phyloP scores from a whole-genome alignment of 2,329 filamentous ascomycete genomes.

The Pestalotiopsis sp. region DNA sequence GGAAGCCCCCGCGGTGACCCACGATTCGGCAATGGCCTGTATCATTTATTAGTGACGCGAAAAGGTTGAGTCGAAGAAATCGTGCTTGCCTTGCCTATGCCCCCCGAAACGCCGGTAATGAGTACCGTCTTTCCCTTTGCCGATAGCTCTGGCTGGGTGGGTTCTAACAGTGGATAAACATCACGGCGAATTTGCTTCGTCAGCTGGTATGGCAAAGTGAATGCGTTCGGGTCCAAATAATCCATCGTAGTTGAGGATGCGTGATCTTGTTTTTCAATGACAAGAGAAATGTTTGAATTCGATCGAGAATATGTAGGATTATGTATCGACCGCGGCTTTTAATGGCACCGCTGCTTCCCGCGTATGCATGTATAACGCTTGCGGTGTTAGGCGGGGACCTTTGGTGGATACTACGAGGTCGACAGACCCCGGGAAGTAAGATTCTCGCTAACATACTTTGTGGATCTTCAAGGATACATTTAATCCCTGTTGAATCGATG shows the following conservation, averaged over 20 bases:
- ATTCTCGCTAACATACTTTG: too few relatives aligned
- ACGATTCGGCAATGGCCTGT: constrained; percentile 24
- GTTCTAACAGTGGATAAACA: constrained; percentile 23
- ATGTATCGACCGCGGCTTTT: background rate
- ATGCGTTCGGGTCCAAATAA: constrained; percentile 23
- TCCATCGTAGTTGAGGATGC: constrained; percentile 17
- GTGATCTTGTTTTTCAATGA: background rate
- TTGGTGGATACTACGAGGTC: background rate
- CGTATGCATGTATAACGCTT: background rate
- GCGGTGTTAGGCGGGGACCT: background rate
- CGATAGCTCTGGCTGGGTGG: constrained; percentile 22
- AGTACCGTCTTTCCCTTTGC: constrained; percentile 25
- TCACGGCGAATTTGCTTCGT: constrained; percentile 22
- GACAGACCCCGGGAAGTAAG: too few relatives aligned
- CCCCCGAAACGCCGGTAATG: constrained; percentile 24
- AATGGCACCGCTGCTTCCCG: background rate
- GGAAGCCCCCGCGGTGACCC: constrained; percentile 22
- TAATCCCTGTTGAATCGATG: too few relatives aligned
- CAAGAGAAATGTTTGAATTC: background rate
- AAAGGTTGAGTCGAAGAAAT: constrained; percentile 9
- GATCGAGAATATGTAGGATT: background rate
- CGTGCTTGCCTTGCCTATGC: constrained; percentile 23
- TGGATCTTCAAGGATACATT: too few relatives aligned
- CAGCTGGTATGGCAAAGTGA: constrained; percentile 23
- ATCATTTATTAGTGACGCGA: constrained; percentile 16